These are phyloP conservation scores for Hemerocallis citrina DNA, from an alignment of 106 monocot species.

Conservation along the genomic window DNA sequence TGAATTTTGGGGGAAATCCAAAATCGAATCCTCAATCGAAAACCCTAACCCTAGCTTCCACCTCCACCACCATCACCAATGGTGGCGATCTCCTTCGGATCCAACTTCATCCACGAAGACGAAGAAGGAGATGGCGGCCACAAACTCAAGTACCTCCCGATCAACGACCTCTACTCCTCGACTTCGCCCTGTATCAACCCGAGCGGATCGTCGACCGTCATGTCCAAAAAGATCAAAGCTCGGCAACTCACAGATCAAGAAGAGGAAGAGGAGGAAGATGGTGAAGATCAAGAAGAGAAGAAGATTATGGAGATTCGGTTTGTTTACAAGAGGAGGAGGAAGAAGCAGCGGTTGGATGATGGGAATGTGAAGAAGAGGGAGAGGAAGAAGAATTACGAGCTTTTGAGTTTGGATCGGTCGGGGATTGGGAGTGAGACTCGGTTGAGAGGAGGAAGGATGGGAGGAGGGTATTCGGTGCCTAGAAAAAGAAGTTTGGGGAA, in stretches of 20 bases:
- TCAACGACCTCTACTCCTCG: conserved; percentile 63
- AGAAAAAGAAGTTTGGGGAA: conserved; percentile 6
- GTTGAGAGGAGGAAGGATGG: conserved; percentile 18
- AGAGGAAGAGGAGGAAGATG: conserved; percentile 5
- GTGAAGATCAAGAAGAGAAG: background rate
- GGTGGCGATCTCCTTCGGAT: background rate
- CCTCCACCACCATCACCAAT: background rate
- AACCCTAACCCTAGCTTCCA: conserved; percentile 10
- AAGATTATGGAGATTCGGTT: conserved; percentile 10
- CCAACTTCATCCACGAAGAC: conserved; percentile 38
- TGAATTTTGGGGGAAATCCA: conserved; percentile 6
- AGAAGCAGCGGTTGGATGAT: conserved; percentile 15
- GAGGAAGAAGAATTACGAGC: conserved; percentile 21
- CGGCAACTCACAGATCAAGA: conserved; percentile 19
- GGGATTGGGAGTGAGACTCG: conserved; percentile 14
- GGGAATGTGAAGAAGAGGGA: conserved; percentile 3
- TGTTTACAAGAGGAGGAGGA: conserved; percentile 43
- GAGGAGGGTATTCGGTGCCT: background rate
- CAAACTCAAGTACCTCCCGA: conserved; percentile 45
- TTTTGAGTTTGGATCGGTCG: conserved; percentile 25
- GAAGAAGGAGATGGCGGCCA: conserved; percentile 44
- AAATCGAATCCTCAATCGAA: background rate
- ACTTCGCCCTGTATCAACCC: conserved; percentile 51
- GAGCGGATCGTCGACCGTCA: conserved; percentile 44
- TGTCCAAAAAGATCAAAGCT: conserved; percentile 73